These are phyloP conservation scores for Colletotrichum coccodes DNA, from an alignment of 2,329 filamentous ascomycete species.

Conservation along the genomic window DNA sequence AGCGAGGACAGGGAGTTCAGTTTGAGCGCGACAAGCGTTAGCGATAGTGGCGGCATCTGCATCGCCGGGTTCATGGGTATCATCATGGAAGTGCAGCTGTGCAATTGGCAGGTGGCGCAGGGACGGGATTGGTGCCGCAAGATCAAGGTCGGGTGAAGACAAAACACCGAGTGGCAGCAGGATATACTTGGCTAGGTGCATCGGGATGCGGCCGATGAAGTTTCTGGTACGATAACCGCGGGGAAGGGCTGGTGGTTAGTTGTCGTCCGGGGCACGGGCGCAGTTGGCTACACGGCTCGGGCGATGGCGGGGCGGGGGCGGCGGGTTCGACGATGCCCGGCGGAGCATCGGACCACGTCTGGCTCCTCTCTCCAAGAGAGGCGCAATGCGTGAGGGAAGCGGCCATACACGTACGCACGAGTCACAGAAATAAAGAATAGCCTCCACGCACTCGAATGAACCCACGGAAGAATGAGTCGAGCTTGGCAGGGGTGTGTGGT, in stretches of 20 bases:
- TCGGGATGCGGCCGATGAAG: not conserved
- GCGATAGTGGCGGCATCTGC: slow-evolving; percentile 91
- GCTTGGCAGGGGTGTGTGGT: not conserved
- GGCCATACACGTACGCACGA: too few relatives aligned
- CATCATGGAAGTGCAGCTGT: slow-evolving; percentile 82
- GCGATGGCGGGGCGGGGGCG: not conserved
- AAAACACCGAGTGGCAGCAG: not conserved
- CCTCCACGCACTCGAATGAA: too few relatives aligned
- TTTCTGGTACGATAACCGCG: not conserved
- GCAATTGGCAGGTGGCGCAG: slow-evolving; percentile 83
- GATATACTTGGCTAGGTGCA: not conserved
- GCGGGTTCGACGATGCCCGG: not conserved
- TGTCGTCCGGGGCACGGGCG: not conserved
- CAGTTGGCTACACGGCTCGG: not conserved
- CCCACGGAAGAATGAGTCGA: not conserved
- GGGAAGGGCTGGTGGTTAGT: not conserved
- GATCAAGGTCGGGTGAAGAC: slow-evolving; percentile 53
- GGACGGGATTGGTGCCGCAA: slow-evolving; percentile 80
- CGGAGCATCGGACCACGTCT: not conserved
- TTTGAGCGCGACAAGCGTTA: slow-evolving; percentile 88
- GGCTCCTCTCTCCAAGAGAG: not conserved
- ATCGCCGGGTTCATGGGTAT: slow-evolving; percentile 88
- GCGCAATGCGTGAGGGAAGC: not conserved
- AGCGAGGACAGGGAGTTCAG: slow-evolving; percentile 89
- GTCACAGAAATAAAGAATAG: not conserved